Evolutionary conservation across 805 yeast species (phyloP).

Genomic region (Hanseniaspora taiwanica): DNA sequence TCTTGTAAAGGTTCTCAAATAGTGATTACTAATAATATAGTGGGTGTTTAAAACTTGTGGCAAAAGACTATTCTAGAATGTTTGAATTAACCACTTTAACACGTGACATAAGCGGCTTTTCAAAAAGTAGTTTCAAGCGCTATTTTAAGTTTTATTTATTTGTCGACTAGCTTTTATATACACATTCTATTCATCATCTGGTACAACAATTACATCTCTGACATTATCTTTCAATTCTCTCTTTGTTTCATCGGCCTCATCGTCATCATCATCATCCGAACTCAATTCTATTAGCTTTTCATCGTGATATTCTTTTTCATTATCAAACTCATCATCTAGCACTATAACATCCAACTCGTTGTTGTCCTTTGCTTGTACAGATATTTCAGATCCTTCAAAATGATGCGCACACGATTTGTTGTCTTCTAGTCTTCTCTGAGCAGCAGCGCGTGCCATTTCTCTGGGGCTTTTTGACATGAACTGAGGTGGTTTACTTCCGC

Average conservation of each 20-base stretch:
- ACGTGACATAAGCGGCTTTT: too few relatives aligned
- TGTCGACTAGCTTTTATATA: not conserved
- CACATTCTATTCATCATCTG: not conserved
- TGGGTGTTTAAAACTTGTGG: too few relatives aligned
- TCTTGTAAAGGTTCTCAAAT: too few relatives aligned
- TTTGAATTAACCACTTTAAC: too few relatives aligned
- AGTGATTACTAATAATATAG: too few relatives aligned
- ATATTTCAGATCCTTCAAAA: too few relatives aligned
- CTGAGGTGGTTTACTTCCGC: conserved; percentile 6
- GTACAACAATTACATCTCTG: not conserved
- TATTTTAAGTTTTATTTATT: too few relatives aligned
- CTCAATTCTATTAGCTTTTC: not conserved
- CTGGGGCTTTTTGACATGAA: conserved; percentile 10
- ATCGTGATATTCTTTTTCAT: not conserved
- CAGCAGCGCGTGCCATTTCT: conserved; percentile 24
- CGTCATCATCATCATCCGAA: not conserved
- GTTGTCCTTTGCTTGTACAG: not conserved
- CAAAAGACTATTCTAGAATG: too few relatives aligned
- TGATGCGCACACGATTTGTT: conserved; percentile 14
- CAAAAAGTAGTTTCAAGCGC: too few relatives aligned
- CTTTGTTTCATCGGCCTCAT: not conserved
- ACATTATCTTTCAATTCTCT: not conserved
- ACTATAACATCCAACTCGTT: not conserved
- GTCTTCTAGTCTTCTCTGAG: conserved; percentile 14
- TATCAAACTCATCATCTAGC: not conserved